phyloP scores from a whole-genome alignment of 192 early-diverging fungal genomes.

The Geranomyces michiganensis region DNA sequence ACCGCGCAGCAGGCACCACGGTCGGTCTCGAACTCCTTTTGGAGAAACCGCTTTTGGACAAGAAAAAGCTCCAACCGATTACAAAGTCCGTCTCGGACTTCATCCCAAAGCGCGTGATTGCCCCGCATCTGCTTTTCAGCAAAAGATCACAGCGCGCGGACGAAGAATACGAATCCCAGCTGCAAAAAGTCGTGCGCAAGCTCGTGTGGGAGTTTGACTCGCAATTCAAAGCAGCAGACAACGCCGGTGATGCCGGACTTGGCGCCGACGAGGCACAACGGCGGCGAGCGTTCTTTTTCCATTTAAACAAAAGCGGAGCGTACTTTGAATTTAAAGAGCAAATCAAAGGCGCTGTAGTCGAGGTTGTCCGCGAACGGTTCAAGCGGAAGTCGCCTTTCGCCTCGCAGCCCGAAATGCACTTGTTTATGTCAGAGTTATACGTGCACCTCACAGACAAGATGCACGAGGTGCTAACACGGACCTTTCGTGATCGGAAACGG shows the following conservation, averaged over 20 bases:
- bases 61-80: slow-evolving; percentile 63
- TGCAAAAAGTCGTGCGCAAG: slow-evolving; percentile 53
- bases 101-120: slow-evolving; percentile 52
- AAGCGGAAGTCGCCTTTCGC: slow-evolving; percentile 54
- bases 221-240: background rate
- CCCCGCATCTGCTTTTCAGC: slow-evolving; percentile 43
- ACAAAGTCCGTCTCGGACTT: slow-evolving; percentile 59
- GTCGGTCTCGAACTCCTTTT: slow-evolving; percentile 49
- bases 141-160: slow-evolving; percentile 57
- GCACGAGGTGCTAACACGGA: slow-evolving; percentile 54
- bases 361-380: slow-evolving; percentile 61
- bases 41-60: slow-evolving; percentile 56
- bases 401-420: slow-evolving; percentile 54
- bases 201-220: slow-evolving; percentile 55
- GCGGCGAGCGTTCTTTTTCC: slow-evolving; percentile 59
- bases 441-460: slow-evolving; percentile 62
- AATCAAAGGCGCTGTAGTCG: slow-evolving; percentile 57
- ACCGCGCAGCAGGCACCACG: slow-evolving; percentile 46
- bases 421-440: slow-evolving; percentile 63
- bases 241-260: background rate
- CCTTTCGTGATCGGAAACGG: slow-evolving; percentile 41
- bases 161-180: slow-evolving; percentile 48
- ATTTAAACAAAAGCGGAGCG: slow-evolving; percentile 61
- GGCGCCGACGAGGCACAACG: slow-evolving; percentile 32
- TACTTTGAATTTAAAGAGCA: slow-evolving; percentile 66